Conservation (phyloP, 306 rosid genomes). For the Prunus davidiana region DNA sequence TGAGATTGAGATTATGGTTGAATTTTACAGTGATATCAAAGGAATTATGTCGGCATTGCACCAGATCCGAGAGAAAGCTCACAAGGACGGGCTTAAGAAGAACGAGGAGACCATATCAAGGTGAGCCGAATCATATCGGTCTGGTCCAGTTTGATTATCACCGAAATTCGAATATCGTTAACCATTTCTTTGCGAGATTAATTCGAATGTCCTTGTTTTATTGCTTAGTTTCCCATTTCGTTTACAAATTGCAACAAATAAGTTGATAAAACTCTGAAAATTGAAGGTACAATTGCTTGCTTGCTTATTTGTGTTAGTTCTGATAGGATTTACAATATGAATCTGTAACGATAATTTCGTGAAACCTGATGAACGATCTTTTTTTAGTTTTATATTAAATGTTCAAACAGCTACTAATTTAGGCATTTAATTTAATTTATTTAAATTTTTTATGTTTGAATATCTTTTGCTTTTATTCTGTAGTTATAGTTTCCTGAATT, state of each 20-base stretch:
- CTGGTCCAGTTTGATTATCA: background rate
- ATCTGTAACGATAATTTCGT: too few relatives aligned
- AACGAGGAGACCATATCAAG: conserved; percentile 92
- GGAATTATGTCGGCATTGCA: conserved; percentile 83
- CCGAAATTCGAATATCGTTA: background rate
- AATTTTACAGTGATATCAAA: conserved; percentile 62
- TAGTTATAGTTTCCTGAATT: conserved; percentile 2
- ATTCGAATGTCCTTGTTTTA: background rate
- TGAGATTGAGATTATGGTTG: conserved; percentile 12
- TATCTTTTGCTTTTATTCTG: background rate
- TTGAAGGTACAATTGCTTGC: background rate
- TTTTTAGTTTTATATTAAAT: too few relatives aligned
- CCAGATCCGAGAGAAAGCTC: conserved; percentile 77
- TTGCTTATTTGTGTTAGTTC: background rate
- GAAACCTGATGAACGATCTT: too few relatives aligned
- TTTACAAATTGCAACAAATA: background rate
- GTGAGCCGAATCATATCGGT: conserved; percentile 32
- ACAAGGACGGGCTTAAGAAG: conserved; percentile 90
- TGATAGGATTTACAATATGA: background rate
- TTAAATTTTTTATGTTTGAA: background rate
- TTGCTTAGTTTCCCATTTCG: background rate
- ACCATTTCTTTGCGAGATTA: background rate
- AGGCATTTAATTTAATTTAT: background rate
- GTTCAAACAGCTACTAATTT: too few relatives aligned
- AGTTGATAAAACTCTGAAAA: background rate